A percentile compares a stretch with the other conserved stretches of the same genome.
phyloP scores from a whole-genome alignment of 257 asterid genomes.

The Gentiana dahurica region DNA sequence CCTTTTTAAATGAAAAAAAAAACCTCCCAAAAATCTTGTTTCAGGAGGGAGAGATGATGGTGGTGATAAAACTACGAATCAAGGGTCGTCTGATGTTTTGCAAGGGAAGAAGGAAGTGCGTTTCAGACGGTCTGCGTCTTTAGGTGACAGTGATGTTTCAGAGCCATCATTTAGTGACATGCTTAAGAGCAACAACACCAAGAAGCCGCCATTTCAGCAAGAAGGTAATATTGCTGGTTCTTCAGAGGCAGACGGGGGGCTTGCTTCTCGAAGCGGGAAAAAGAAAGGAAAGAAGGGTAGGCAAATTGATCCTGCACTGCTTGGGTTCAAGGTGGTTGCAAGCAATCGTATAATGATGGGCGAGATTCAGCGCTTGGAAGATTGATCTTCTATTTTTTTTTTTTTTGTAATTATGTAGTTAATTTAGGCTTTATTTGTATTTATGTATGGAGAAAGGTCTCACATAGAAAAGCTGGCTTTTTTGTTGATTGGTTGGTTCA shows the following conservation, averaged over 20 bases:
- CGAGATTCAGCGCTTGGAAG: conserved; percentile 85
- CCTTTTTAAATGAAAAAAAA: too few species aligned
- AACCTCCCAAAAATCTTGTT: neutral
- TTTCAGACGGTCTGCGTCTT: conserved; percentile 61
- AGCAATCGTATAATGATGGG: conserved; percentile 99
- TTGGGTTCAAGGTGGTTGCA: conserved; percentile 97
- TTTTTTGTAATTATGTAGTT: neutral
- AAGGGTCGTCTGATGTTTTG: conserved; percentile 22
- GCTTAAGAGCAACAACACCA: conserved; percentile 57
- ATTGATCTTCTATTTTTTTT: conserved; percentile 17
- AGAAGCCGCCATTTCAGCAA: conserved; percentile 45
- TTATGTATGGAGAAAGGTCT: too few species aligned
- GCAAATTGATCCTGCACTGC: conserved; percentile 95
- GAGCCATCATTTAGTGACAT: conserved; percentile 95
- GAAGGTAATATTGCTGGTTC: conserved; percentile 26
- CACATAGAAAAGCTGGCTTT: too few species aligned
- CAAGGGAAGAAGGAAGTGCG: conserved; percentile 50
- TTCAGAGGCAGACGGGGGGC: conserved; percentile 30
- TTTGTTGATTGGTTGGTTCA: too few species aligned
- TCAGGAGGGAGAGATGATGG: conserved; percentile 43
- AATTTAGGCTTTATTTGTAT: too few species aligned
- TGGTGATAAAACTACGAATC: conserved; percentile 32
- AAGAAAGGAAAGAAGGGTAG: conserved; percentile 98
- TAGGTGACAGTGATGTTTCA: conserved; percentile 62
- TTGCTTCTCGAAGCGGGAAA: conserved; percentile 48